Evolutionary conservation across 805 yeast genomes (phyloP), one percentile per base, ranked within the genome.

Genomic region (Pachysolen tannophilus): DNA sequence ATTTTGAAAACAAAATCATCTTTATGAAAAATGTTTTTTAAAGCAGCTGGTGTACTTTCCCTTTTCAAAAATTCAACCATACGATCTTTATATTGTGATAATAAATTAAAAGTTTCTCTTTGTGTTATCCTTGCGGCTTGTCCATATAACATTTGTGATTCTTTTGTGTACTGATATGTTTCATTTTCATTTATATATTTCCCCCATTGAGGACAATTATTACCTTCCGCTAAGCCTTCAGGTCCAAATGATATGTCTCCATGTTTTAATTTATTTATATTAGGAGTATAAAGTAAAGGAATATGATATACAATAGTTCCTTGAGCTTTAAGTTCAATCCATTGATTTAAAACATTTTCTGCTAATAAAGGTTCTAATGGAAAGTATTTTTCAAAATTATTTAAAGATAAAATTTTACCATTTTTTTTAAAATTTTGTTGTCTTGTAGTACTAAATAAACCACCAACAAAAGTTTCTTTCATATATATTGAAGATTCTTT

Each of bases 141-240:
- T 23, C 13, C 13, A 11, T 11, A 11, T 23, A 23, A 23, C 8
- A 11, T 23, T 5, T 23, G 10, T 23, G 26, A 11, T 5, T 11
- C 59, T 1, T 51, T 21, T 0, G 39, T 34, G 7, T 28, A 35
- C 16, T 46, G 43, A 7, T 33, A 29, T 7, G 30, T 26, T 7
- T 37, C 37, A 23, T 55, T 52, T 10, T 40, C 28, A 3, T 50
- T 50, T 35, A 68, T 67, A 40, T 41, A 64, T 5, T 56, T 58
- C 0, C 40, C 26, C 69, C 69, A 63, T 15, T 39, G 26, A 23
- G 10, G 26, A 8, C 26, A 23, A 5, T 11, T 14, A n/a, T n/a
- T n/a, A n/a, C n/a, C n/a, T 11, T 23, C 26, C 13, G 10, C 26
- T 11, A 23, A 23, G 13, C 26, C 26, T 23, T 11, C 13, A 5